Percentiles rank a stretch among this genome's conserved stretches.
These are phyloP conservation scores for Xerocomellus intermedius DNA, from an alignment of 768 basidiomycete species.

Conservation along the genomic window DNA sequence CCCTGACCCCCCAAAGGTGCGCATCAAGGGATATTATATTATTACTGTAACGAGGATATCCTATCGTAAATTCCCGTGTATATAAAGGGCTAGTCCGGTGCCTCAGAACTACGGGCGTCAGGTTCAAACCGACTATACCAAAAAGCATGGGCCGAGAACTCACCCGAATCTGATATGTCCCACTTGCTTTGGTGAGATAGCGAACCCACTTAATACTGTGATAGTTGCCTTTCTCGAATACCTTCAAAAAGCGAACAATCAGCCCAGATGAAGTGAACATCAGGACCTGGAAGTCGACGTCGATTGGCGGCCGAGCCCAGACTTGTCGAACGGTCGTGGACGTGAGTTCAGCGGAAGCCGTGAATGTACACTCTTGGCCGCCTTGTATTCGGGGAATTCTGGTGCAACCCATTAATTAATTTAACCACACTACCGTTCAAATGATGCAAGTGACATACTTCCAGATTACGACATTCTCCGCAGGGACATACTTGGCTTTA, in stretches of 20 bases:
- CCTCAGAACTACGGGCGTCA: constrained; percentile 27
- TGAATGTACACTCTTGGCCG: constrained; percentile 84
- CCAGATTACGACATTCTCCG: constrained; percentile 96
- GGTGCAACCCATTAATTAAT: not conserved
- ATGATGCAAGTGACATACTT: constrained; percentile 61
- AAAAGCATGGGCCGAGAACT: constrained; percentile 33
- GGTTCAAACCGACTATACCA: not conserved
- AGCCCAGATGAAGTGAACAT: constrained; percentile 98
- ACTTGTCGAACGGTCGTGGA: constrained; percentile 90
- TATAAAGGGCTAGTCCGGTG: constrained; percentile 12
- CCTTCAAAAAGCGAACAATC: constrained; percentile 95
- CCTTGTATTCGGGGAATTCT: constrained; percentile 94
- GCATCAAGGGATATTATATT: constrained; percentile 25
- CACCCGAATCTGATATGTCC: constrained; percentile 91
- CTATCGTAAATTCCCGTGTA: constrained; percentile 26
- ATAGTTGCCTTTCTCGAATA: constrained; percentile 95
- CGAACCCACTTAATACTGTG: constrained; percentile 96
- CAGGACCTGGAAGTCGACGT: constrained; percentile 97
- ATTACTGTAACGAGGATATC: constrained; percentile 20
- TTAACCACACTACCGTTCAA: constrained; percentile 1
- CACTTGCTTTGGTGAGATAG: constrained; percentile 91
- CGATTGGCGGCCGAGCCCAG: constrained; percentile 97
- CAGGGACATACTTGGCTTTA: constrained; percentile 97
- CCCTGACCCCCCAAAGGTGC: constrained; percentile 8
- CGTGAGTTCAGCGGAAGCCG: constrained; percentile 79